Evolutionary conservation across 768 basidiomycete genomes (phyloP).

Genomic region (Guyanaporus albipodus): DNA sequence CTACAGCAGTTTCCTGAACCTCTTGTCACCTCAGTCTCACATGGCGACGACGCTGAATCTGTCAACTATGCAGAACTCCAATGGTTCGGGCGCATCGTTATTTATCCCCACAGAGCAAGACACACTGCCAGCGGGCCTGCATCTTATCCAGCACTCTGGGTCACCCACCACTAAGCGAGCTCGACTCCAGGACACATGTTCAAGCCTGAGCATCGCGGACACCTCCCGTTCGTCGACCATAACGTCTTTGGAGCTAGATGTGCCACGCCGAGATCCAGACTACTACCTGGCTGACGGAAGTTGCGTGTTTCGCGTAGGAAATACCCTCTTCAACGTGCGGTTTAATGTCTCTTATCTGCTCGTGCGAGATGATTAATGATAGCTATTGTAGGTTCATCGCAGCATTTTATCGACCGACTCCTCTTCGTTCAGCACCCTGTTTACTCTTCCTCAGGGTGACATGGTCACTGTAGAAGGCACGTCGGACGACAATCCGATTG

Average conservation of each 20-base stretch:
- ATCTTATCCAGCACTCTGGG: conserved; percentile 1
- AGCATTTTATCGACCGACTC: conserved; percentile 58
- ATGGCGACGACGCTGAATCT: not conserved
- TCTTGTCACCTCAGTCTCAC: not conserved
- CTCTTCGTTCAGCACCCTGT: conserved; percentile 63
- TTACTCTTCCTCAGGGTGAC: conserved; percentile 60
- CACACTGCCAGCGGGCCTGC: not conserved
- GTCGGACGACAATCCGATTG: conserved; percentile 62
- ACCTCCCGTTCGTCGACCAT: not conserved
- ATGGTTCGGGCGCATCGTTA: conserved; percentile 7
- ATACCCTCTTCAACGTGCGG: conserved; percentile 66
- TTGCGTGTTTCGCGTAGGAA: conserved; percentile 58
- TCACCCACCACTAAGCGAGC: conserved; percentile 9
- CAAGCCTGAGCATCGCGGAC: conserved; percentile 1
- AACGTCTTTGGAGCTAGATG: conserved; percentile 8
- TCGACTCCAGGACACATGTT: conserved; percentile 6
- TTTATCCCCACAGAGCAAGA: conserved; percentile 24
- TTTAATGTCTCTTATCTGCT: not conserved
- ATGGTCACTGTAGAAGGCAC: conserved; percentile 50
- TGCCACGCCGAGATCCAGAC: conserved; percentile 38
- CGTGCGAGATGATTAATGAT: not conserved
- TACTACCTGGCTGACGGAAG: conserved; percentile 71
- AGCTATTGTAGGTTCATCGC: conserved; percentile 47
- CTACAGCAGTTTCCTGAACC: not conserved
- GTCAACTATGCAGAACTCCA: conserved; percentile 14